phyloP scores from a whole-genome alignment of 2,329 filamentous ascomycete species.

The Diplodia mutila region DNA sequence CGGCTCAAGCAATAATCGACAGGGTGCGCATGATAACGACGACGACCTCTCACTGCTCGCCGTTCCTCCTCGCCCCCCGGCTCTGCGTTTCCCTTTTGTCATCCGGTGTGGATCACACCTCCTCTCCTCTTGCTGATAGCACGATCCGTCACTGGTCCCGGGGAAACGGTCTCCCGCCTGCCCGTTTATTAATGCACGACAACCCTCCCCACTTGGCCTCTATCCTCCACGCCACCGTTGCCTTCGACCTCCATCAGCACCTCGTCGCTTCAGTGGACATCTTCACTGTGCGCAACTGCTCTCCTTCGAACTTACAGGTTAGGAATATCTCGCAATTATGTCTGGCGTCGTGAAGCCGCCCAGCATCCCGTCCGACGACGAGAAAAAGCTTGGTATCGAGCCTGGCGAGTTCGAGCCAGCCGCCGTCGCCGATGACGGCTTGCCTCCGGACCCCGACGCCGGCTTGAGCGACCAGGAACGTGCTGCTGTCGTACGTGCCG shows the following conservation, averaged over 20 bases:
- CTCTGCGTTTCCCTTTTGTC: too few relatives aligned
- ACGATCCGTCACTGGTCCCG: not conserved
- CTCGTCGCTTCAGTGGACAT: not conserved
- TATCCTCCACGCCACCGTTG: not conserved
- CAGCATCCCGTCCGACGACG: constrained; percentile 28
- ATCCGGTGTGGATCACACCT: not conserved
- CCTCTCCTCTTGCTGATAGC: not conserved
- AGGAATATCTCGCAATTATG: not conserved
- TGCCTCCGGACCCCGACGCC: constrained; percentile 62
- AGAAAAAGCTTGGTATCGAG: constrained; percentile 28
- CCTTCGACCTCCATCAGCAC: not conserved
- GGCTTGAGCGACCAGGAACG: constrained; percentile 66
- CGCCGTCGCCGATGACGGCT: constrained; percentile 26
- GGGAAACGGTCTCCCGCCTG: not conserved
- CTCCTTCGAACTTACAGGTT: not conserved
- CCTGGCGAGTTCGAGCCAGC: constrained; percentile 25
- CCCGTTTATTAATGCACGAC: not conserved
- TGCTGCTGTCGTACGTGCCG: constrained; percentile 59
- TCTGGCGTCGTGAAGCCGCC: constrained; percentile 1
- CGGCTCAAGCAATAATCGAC: not conserved
- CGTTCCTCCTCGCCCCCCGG: not conserved
- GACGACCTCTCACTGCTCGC: not conserved
- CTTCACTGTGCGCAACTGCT: not conserved
- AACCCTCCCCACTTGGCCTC: not conserved
- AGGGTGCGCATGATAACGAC: constrained; percentile 8